Evolutionary conservation across 257 asterid genomes (phyloP), one percentile per base, ranked within the genome.

Genomic region (Ehretia macrophylla): DNA sequence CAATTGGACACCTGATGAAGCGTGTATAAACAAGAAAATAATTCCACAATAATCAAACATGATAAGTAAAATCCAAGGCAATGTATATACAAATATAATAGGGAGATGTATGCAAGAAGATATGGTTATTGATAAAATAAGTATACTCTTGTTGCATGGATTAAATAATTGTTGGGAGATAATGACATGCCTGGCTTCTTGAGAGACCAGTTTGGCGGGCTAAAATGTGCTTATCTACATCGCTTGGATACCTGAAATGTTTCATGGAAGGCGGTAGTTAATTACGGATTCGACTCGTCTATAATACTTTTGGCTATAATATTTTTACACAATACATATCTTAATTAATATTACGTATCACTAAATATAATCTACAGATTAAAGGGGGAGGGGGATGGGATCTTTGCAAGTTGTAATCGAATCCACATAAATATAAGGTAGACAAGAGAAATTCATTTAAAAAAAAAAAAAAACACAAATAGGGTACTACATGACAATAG

Each of bases 151-250:
- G 45, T 45, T 54, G 58, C 18, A 14, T n/a, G 1, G 8, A 48
- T 63, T 56, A 65, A 64, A 67, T 48, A 59, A 62, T 63, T 17
- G 11, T 42, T 17, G 27, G 6, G 38, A 71, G 81, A 78, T 72
- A 71, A 48, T 32, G 79, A 82, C 89, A 58, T 66, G 83, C 98
- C 95, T 91, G 98, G 78, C 96, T 85, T 85, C 96, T 88, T 21
- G 98, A 91, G 49, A 91, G 96, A 32, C 98, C 96, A 16, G 98
- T 91, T 82, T 88, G 96, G 75, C 96, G 94, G 64, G 98, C 89
- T 69, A 91, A 75, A 60, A 91, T 82, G 73, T 91, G 98, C 68
- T 91, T 91, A 82, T 91, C 98, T 3, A 88, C 95, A 79, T 85
- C 98, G 71, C 96, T 88, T n/a, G 98, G 98, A 63, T 91, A 91